phyloP scores from a whole-genome alignment of 208 protist species.

The Wallacemonas sp. region DNA sequence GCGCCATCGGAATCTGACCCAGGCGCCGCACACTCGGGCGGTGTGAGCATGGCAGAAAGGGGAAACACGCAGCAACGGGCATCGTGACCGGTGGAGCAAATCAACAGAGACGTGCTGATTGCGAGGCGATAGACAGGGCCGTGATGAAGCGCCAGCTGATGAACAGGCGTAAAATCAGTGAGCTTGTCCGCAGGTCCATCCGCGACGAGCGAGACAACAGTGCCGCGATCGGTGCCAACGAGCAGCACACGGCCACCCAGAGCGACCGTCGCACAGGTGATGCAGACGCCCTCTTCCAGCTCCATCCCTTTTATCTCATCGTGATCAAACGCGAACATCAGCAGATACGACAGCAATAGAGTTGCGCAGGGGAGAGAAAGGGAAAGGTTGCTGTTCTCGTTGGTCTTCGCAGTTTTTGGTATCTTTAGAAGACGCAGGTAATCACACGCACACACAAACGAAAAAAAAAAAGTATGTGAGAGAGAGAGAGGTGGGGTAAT shows the following conservation, averaged over 20 bases:
- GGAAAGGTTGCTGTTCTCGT: no score
- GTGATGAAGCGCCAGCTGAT: slow-evolving; percentile 47
- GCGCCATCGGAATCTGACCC: neutral
- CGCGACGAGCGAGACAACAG: slow-evolving; percentile 23
- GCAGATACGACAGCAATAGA: no score
- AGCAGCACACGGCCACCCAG: slow-evolving; percentile 16
- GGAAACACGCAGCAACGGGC: slow-evolving; percentile 52
- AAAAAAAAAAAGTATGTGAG: no score
- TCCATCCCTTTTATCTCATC: neutral
- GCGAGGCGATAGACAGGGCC: slow-evolving; percentile 60
- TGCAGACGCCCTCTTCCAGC: slow-evolving; percentile 20
- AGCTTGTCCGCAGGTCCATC: neutral
- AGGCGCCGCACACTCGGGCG: neutral
- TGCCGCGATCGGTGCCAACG: slow-evolving; percentile 33
- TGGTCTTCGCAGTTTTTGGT: no score
- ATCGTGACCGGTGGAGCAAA: slow-evolving; percentile 75
- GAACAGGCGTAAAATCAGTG: slow-evolving; percentile 21
- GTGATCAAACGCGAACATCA: neutral
- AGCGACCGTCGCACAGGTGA: slow-evolving; percentile 16
- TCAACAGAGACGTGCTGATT: slow-evolving; percentile 38
- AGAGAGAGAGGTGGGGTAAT: no score
- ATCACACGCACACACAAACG: no score
- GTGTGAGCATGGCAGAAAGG: slow-evolving; percentile 24
- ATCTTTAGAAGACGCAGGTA: no score
- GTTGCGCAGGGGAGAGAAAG: no score